Evolutionary conservation across 306 rosid genomes (phyloP), one percentile per base, ranked within the genome.

Genomic region (Quercus dentata): DNA sequence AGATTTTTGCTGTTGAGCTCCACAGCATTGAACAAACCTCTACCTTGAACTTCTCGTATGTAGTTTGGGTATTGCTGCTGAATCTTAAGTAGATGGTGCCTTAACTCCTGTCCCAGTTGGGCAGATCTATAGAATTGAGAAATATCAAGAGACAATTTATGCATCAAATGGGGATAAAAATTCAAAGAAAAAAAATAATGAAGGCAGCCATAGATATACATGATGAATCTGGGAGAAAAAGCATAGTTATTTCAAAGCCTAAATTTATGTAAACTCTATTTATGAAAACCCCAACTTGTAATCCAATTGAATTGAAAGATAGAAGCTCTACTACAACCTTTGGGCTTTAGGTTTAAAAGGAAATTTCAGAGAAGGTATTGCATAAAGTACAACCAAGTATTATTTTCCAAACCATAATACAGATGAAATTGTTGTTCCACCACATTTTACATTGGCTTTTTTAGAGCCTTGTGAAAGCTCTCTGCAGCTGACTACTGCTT

Each of bases 11-110:
- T 65, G 73, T 88, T 87, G 82, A 96, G 87, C 87, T 90, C 97
- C 83, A 96, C 90, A 33, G 98, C 99, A 80, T 73, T 88, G 85
- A 96, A 96, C 75, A 96, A 85, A 58, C 99, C 99, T 88, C 94
- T 89, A 73, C 98, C 99, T 21, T 94, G 85, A 63, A 96, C 89
- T 75, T 88, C 88, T 80, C 82, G 87, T 76, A 91, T 83, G 69
- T 87, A 89, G 73, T 81, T 76, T 1, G 99, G 97, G 78, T 77
- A 85, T 76, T 75, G 79, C 80, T 85, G 87, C 82, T 93, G 97
- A 88, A 96, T 69, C 83, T 88, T 76, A 38, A 82, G 83, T 54
- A 96, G 89, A 83, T 79, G 87, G 38, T 72, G 74, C 74, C 81
- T 75, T 21, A 96, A 94, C 81, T 90, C 88, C 74, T 82, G 82